Evolutionary conservation across 2,329 filamentous ascomycete genomes (phyloP).

Genomic region (Microdochium bolleyi): DNA sequence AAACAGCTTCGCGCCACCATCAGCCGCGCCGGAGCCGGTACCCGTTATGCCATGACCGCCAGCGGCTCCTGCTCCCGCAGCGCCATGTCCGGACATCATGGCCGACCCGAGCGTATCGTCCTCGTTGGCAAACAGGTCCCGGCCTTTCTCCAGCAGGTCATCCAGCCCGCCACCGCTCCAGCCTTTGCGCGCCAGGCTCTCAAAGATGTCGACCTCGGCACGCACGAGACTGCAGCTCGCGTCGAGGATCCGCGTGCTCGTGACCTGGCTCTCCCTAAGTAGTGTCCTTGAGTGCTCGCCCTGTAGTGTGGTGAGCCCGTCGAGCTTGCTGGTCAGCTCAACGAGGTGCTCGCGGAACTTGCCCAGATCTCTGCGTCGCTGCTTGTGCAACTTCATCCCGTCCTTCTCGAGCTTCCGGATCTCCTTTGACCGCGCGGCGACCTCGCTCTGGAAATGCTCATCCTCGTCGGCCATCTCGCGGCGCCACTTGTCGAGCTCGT

Average conservation of each 20-base stretch:
- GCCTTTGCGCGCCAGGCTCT: constrained; percentile 57
- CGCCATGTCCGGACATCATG: background rate
- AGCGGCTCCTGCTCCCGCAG: background rate
- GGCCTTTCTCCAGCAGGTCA: constrained; percentile 55
- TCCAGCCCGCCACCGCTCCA: constrained; percentile 61
- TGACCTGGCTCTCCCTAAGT: constrained; percentile 57
- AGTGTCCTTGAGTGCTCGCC: constrained; percentile 51
- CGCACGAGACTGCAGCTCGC: constrained; percentile 57
- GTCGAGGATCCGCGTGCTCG: constrained; percentile 53
- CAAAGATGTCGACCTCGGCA: constrained; percentile 64
- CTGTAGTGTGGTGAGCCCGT: constrained; percentile 54
- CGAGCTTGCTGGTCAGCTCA: constrained; percentile 52
- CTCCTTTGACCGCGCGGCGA: constrained; percentile 47
- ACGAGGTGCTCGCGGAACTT: constrained; percentile 56
- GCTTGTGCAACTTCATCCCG: constrained; percentile 52
- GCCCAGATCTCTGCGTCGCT: constrained; percentile 51
- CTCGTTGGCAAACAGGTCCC: constrained; percentile 48
- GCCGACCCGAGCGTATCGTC: constrained; percentile 15
- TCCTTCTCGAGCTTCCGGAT: constrained; percentile 59
- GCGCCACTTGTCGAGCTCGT: constrained; percentile 60
- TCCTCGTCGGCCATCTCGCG: constrained; percentile 58
- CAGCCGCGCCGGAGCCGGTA: constrained; percentile 18
- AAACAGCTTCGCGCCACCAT: constrained; percentile 44
- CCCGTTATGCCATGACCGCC: constrained; percentile 9
- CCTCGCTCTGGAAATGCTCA: constrained; percentile 47